These are phyloP conservation scores for Xylaria acuta DNA, from an alignment of 495 filamentous ascomycete species.

Conservation along the genomic window DNA sequence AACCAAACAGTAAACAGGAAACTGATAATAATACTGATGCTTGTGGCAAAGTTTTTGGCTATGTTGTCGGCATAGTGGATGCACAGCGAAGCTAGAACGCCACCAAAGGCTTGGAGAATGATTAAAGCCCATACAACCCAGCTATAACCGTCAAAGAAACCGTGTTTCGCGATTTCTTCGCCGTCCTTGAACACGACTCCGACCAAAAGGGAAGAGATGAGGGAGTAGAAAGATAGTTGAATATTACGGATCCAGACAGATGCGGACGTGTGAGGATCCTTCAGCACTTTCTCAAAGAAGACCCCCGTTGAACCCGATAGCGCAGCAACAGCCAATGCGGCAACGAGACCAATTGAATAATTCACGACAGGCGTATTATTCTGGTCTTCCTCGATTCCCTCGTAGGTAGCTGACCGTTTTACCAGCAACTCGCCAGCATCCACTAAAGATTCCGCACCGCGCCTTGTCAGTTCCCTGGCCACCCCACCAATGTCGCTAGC, in stretches of 20 bases:
- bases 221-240: conserved; percentile 88
- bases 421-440: conserved; percentile 50
- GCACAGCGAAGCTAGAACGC: conserved; percentile 81
- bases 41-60: conserved; percentile 89
- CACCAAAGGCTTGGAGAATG: conserved; percentile 79
- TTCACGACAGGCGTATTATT: conserved; percentile 71
- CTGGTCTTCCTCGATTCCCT: conserved; percentile 88
- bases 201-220: conserved; percentile 84
- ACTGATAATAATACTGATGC: conserved; percentile 85
- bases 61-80: conserved; percentile 89
- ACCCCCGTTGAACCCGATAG: conserved; percentile 86
- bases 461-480: conserved; percentile 55
- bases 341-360: conserved; percentile 74
- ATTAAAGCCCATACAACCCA: conserved; percentile 88
- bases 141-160: conserved; percentile 95
- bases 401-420: conserved; percentile 90
- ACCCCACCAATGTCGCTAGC: conserved; percentile 51
- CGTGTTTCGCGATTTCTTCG: conserved; percentile 76
- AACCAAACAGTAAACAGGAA: conserved; percentile 83
- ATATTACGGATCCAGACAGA: conserved; percentile 94
- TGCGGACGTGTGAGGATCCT: conserved; percentile 71
- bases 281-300: conserved; percentile 94
- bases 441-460: conserved; percentile 47
- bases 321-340: conserved; percentile 75
- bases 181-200: conserved; percentile 89